Conservation (phyloP, 73 alveolate species). For the Symbiodinium pilosum region DNA sequence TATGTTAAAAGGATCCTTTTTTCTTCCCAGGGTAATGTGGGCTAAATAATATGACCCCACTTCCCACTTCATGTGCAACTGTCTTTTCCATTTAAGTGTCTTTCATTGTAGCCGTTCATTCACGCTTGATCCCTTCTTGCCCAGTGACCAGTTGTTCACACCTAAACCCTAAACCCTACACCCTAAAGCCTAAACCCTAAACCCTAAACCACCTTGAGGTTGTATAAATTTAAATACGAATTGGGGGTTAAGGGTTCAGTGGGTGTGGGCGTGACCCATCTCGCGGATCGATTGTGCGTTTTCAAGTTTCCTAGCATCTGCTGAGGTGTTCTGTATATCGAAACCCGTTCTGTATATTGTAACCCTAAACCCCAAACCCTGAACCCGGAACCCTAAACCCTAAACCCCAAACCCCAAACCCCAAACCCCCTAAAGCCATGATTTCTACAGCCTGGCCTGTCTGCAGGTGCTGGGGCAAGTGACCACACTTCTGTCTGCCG, state of each 20-base stretch:
- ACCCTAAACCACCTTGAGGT: neutral
- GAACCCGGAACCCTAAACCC: too few species aligned
- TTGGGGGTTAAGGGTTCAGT: neutral
- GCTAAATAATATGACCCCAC: neutral
- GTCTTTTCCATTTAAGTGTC: neutral
- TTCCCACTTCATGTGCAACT: neutral
- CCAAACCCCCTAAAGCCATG: too few species aligned
- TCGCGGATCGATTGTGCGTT: too few species aligned
- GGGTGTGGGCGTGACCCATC: too few species aligned
- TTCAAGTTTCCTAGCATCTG: too few species aligned
- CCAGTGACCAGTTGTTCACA: too few species aligned
- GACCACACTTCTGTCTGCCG: too few species aligned
- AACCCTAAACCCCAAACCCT: neutral
- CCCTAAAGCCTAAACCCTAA: neutral
- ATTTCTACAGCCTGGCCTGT: too few species aligned
- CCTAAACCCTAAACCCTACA: neutral
- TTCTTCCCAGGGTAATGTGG: neutral
- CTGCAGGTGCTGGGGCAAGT: too few species aligned
- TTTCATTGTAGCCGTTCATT: neutral
- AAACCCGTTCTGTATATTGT: neutral
- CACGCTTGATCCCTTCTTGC: too few species aligned
- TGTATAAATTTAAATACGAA: neutral
- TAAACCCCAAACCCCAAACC: too few species aligned
- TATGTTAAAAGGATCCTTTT: neutral
- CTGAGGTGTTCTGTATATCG: too few species aligned